Base-by-base conservation (phyloP, 2,329 filamentous ascomycete genomes). In the Fusarium bulbicola region DNA sequence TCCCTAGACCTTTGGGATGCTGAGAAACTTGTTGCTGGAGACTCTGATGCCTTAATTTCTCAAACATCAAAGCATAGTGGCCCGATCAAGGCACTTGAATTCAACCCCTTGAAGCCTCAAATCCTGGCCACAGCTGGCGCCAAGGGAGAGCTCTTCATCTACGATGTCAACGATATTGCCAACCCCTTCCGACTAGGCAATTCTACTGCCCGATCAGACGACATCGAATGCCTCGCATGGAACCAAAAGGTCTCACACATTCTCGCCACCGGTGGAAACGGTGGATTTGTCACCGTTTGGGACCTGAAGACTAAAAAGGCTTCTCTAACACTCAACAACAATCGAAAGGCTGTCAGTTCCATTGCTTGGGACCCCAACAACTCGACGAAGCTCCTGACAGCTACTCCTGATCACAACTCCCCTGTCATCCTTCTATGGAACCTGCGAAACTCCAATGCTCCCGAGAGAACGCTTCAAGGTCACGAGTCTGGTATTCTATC, bases 161-260 rank as follows among this genome's bases (percentile, higher is more conserved):
- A 96, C 86, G 95, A 99, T 79, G 86, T 98, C 76, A 95, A 97
- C 84, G 95, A 98, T 81, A 89, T 95, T 76, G 90, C 90, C 64
- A 96, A 93, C 80, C 93, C 95, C 10, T 97, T 97, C 84, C 91
- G 95, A 72, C 87, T 99, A 37, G 96, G 96, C 68, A 97, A 93
- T 74, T 89, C 93, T 42, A 94, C 94, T 46, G 95, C 95, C 72
- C 92, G 95, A 80, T 93, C 95, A 43, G 95, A 98, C 79, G 96
- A 99, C 77, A 93, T 98, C 74, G 96, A 98, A 79, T 97, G 95
- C 75, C 87, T 99, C 68, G 95, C 97, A 76, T 99, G 97, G 97
- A 99, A 99, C 84, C 95, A 95, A 80, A 98, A 97, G 85, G 95
- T 98, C 46, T 91, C 95, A 20, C 95, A 99, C 81, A 99, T 99